These are phyloP conservation scores for Stentor coeruleus DNA, from an alignment of 73 alveolate genomes.

Conservation along the genomic window DNA sequence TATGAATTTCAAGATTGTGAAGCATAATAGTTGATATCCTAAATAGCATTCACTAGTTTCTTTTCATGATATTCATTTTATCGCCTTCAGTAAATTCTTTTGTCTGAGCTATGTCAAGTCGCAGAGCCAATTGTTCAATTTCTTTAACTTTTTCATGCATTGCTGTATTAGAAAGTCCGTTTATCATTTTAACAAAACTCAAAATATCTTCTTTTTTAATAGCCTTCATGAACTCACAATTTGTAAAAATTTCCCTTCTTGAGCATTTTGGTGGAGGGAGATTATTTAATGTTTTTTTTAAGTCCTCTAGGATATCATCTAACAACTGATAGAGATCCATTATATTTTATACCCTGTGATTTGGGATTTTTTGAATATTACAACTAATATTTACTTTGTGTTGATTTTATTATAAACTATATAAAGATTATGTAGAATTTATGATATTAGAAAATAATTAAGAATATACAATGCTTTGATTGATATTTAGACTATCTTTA, in stretches of 20 bases:
- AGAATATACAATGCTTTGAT: too few relatives aligned
- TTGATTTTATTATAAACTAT: too few relatives aligned
- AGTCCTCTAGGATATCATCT: constrained; percentile 8
- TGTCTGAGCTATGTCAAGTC: constrained; percentile 13
- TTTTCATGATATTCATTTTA: constrained; percentile 16
- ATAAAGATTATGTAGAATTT: too few relatives aligned
- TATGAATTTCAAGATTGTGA: too few relatives aligned
- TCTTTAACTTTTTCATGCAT: constrained; percentile 26
- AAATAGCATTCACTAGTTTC: too few relatives aligned
- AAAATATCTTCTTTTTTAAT: constrained; percentile 15
- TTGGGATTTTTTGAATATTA: too few relatives aligned
- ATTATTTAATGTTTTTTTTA: neutral
- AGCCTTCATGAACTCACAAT: neutral
- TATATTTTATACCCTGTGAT: too few relatives aligned
- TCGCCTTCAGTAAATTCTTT: neutral
- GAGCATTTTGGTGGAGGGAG: constrained; percentile 11
- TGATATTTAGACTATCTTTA: too few relatives aligned
- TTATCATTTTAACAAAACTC: neutral
- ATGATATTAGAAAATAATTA: too few relatives aligned
- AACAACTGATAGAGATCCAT: neutral
- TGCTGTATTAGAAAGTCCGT: neutral
- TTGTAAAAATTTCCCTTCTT: neutral
- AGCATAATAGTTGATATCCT: too few relatives aligned
- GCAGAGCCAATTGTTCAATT: constrained; percentile 20
- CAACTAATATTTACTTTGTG: too few relatives aligned